Evolutionary conservation across 345 rosid species (phyloP).

Genomic region (Brassica carinata): DNA sequence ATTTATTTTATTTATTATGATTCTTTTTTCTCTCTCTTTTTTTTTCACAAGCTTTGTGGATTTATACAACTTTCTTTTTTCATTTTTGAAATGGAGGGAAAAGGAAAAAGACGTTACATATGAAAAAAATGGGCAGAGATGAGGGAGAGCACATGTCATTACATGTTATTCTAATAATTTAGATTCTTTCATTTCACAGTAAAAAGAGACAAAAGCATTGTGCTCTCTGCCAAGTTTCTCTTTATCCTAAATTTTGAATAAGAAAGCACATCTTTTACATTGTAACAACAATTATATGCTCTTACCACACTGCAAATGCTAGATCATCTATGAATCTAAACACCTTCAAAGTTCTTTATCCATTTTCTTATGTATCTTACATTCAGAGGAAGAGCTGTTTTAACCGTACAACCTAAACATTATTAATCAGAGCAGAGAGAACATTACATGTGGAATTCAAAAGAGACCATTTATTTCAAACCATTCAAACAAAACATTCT

Average conservation of each 20-base stretch:
- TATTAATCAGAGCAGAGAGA: background rate
- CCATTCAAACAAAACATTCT: slow-evolving; percentile 16
- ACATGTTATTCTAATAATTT: slow-evolving; percentile 45
- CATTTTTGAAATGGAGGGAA: background rate
- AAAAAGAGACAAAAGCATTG: slow-evolving; percentile 31
- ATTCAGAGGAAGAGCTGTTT: background rate
- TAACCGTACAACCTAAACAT: background rate
- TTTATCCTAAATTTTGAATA: slow-evolving; percentile 11
- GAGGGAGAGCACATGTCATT: slow-evolving; percentile 20
- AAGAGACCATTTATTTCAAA: slow-evolving; percentile 28
- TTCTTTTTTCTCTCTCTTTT: no score
- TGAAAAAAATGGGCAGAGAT: background rate
- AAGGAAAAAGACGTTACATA: slow-evolving; percentile 34
- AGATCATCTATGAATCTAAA: background rate
- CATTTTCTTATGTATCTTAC: background rate
- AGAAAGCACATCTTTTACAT: background rate
- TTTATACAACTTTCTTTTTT: background rate
- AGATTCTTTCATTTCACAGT: slow-evolving; percentile 37
- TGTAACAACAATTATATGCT: slow-evolving; percentile 2
- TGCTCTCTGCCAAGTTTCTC: slow-evolving; percentile 26
- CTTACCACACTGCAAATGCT: background rate
- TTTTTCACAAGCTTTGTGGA: no score
- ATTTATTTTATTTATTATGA: no score
- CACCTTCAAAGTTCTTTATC: background rate
- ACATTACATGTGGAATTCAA: background rate